Conservation (phyloP, 192 early-diverging fungal genomes). For the Backusella tuberculispora region DNA sequence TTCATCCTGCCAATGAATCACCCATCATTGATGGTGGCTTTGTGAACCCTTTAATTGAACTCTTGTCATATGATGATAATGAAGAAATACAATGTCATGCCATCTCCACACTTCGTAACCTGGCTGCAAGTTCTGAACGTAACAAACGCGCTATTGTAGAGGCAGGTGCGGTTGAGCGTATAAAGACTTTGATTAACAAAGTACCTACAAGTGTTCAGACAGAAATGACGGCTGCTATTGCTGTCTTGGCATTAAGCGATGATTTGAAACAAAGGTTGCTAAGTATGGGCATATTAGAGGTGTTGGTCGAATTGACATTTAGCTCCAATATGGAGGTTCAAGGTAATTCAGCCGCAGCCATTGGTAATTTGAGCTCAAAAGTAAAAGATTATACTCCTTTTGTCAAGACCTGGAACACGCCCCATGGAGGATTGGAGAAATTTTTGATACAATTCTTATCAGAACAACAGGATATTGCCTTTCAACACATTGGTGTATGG, state of each 20-base stretch:
- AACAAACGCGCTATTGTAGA: constrained; percentile 78
- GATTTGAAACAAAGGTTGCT: constrained; percentile 71
- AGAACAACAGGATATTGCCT: constrained; percentile 64
- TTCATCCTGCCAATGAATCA: constrained; percentile 83
- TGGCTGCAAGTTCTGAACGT: constrained; percentile 77
- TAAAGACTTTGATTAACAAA: constrained; percentile 59
- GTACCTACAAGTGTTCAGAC: constrained; percentile 67
- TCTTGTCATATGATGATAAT: constrained; percentile 69
- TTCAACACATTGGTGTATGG: constrained; percentile 86
- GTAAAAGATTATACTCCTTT: constrained; percentile 68
- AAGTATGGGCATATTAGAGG: constrained; percentile 61
- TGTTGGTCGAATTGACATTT: constrained; percentile 69
- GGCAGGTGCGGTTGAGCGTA: constrained; percentile 76
- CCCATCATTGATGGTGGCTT: constrained; percentile 84
- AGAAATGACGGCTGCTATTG: constrained; percentile 86
- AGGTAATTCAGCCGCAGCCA: constrained; percentile 77
- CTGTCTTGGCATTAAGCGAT: constrained; percentile 79
- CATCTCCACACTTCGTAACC: constrained; percentile 81
- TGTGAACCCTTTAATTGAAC: constrained; percentile 66
- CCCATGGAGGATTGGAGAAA: constrained; percentile 67
- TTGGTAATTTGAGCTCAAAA: constrained; percentile 72
- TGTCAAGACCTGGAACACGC: constrained; percentile 67
- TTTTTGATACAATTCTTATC: constrained; percentile 72
- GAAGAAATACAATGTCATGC: constrained; percentile 89
- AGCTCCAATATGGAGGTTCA: constrained; percentile 68